Evolutionary conservation across 2,329 filamentous ascomycete species (phyloP), one percentile per base, ranked within the genome.

Genomic region (Mollisiaceae sp.): DNA sequence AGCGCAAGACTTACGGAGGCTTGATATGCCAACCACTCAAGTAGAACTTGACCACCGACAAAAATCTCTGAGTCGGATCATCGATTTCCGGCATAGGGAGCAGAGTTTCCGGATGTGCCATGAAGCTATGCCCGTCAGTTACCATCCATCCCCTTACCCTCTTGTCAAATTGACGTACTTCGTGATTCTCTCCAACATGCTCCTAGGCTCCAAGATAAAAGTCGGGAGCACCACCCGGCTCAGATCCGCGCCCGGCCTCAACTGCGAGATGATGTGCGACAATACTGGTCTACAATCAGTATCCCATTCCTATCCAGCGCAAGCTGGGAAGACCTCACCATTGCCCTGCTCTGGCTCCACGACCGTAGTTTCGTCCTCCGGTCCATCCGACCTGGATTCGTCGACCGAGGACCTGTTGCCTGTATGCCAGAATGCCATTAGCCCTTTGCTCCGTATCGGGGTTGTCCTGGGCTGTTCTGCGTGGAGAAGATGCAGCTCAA

Each of bases 1-100:
- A 62, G 22, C 12, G 38, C 20, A 36, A 45, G 41, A 84, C 91
- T 76, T 86, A 97, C 93, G 93, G 91, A 75, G 95, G 95, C 79
- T 94, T 95, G 77, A 99, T 97, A 78, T 99, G 95, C 95, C 95
- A 99, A 74, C 95, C 95, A 78, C 93, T 97, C 54, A 99, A 83
- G 79, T 99, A 99, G 79, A 99, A 99, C 80, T 96, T 97, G 76
- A 97, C 92, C 59, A 99, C 95, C 15, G 93, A 92, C 36, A 98
- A 89, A 76, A 99, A 99, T 77, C 95, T 88, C 75, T 94, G 83
- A 64, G 93, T 82, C 0, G 95, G 94, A 75, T 99, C 94, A 60
- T 98, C 91, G 72, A 97, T 91, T 56, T 87, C 82, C 54, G 94
- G 87, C 78, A 98, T 95, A 39, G 91, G 90, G 4, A 99, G 87